A percentile compares a stretch with the other conserved stretches of the same genome.
Evolutionary conservation across 108 stramenopile species (phyloP).

Genomic region (Skeletonema costatum): DNA sequence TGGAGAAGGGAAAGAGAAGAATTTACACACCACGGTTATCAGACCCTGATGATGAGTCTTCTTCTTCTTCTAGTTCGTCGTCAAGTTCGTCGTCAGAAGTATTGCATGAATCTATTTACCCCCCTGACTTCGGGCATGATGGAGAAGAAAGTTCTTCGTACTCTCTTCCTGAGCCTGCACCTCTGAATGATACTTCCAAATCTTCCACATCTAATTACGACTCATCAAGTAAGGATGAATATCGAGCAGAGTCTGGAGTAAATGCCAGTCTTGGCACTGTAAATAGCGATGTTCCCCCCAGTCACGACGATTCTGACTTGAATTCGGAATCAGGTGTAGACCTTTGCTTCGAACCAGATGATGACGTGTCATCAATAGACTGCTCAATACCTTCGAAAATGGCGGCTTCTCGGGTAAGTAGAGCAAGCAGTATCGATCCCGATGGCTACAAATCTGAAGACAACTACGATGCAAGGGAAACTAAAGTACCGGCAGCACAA

Average conservation of each 20-base stretch:
- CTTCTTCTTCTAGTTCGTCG: slow-evolving; percentile 10
- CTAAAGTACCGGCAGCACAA: neutral
- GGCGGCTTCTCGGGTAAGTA: neutral
- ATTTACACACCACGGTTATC: neutral
- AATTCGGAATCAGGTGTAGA: slow-evolving; percentile 14
- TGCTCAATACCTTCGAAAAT: slow-evolving; percentile 21
- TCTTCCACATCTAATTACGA: neutral
- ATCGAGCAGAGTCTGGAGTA: neutral
- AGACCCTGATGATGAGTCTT: neutral
- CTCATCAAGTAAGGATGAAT: neutral
- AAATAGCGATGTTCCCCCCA: neutral
- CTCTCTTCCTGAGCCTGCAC: slow-evolving; percentile 29
- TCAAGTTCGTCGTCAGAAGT: slow-evolving; percentile 3
- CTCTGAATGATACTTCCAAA: neutral
- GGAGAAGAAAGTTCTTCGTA: slow-evolving; percentile 5
- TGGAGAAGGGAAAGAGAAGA: neutral
- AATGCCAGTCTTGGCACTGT: neutral
- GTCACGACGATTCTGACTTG: slow-evolving; percentile 8
- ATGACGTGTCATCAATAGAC: slow-evolving; percentile 37
- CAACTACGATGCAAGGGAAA: slow-evolving; percentile 12
- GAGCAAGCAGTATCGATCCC: slow-evolving; percentile 18
- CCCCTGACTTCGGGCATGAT: neutral
- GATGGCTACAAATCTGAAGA: slow-evolving; percentile 46
- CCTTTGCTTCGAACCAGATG: slow-evolving; percentile 19
- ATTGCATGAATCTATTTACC: neutral